These are phyloP conservation scores for Blastocystis sp. DNA, from an alignment of 352 stramenopile species.

Conservation along the genomic window DNA sequence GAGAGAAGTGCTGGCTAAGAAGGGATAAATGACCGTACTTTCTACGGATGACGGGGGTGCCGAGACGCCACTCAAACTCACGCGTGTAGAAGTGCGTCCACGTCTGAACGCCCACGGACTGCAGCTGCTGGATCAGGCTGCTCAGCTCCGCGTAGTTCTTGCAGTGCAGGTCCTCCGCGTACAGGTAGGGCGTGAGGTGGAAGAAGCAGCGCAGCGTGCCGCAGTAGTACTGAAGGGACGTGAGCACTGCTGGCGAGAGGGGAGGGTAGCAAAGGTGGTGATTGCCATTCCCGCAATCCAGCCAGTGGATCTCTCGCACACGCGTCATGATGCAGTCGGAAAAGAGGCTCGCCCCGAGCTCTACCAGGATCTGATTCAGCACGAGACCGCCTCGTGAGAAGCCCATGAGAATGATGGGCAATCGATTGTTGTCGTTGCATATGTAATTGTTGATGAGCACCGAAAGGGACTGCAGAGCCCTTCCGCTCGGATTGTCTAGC, in stretches of 20 bases:
- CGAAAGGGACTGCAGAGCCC: constrained; percentile 12
- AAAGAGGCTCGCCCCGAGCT: constrained; percentile 32
- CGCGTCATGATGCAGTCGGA: constrained; percentile 38
- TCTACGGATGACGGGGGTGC: neutral
- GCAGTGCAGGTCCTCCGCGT: neutral
- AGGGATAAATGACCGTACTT: constrained; percentile 29
- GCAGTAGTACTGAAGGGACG: constrained; percentile 33
- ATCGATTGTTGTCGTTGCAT: neutral
- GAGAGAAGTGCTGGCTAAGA: constrained; percentile 48
- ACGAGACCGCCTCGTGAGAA: constrained; percentile 53
- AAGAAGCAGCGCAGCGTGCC: constrained; percentile 4
- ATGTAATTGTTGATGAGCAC: constrained; percentile 39
- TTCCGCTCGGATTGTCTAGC: constrained; percentile 38
- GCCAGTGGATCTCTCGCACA: constrained; percentile 48
- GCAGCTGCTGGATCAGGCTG: constrained; percentile 24
- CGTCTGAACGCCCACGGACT: constrained; percentile 3
- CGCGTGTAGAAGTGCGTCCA: constrained; percentile 23
- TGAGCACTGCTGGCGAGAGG: neutral
- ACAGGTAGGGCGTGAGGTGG: constrained; percentile 48
- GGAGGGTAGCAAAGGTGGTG: constrained; percentile 21
- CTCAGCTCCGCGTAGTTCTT: constrained; percentile 10
- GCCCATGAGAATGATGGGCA: constrained; percentile 44
- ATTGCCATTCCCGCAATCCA: constrained; percentile 50
- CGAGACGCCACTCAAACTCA: constrained; percentile 28
- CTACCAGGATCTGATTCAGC: constrained; percentile 50